These are phyloP conservation scores for Theobroma cacao DNA, from an alignment of 345 rosid genomes.

Conservation along the genomic window DNA sequence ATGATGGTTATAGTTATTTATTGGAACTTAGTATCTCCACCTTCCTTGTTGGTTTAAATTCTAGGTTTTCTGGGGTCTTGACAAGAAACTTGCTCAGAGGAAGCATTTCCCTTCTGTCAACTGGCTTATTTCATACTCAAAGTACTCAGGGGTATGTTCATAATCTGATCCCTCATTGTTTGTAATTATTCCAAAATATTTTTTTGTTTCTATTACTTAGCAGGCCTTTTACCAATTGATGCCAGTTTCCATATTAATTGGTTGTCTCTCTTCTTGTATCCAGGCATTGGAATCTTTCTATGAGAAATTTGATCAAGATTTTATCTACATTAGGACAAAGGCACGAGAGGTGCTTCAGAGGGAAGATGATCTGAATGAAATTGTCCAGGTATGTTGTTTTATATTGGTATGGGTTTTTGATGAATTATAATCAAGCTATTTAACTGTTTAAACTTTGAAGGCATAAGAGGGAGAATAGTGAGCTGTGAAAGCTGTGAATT, in stretches of 20 bases:
- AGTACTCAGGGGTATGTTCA: constrained; percentile 77
- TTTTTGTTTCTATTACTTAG: neutral
- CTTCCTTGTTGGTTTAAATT: constrained; percentile 11
- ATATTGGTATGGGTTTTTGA: neutral
- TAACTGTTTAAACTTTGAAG: neutral
- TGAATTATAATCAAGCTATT: neutral
- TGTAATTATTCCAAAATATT: neutral
- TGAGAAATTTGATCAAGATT: constrained; percentile 95
- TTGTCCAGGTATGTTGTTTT: constrained; percentile 75
- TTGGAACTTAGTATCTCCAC: neutral
- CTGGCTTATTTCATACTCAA: constrained; percentile 99
- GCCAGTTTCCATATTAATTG: neutral
- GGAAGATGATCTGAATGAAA: constrained; percentile 99
- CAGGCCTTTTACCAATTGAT: neutral
- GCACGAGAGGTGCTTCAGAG: constrained; percentile 99
- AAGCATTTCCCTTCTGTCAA: constrained; percentile 99
- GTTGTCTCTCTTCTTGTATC: constrained; percentile 12
- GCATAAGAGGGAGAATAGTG: neutral
- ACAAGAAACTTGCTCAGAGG: constrained; percentile 99
- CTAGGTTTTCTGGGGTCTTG: constrained; percentile 99
- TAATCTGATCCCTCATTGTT: neutral
- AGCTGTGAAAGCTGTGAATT: constrained; percentile 1
- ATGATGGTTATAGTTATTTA: neutral
- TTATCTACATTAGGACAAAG: constrained; percentile 96
- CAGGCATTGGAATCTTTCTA: constrained; percentile 98